phyloP scores from a whole-genome alignment of 257 asterid genomes.

The Petrea volubilis region DNA sequence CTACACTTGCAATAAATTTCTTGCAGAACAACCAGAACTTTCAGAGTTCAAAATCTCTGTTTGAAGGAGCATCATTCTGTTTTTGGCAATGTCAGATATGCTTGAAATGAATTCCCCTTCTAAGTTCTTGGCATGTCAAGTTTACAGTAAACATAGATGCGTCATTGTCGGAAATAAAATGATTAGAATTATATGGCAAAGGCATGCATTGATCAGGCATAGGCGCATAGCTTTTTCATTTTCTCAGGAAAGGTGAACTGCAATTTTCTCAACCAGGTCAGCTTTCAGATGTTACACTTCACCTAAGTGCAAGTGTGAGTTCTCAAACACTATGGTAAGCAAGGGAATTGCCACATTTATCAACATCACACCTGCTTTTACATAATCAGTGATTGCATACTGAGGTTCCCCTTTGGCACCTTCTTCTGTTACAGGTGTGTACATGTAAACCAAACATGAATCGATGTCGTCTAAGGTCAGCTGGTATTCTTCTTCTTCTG shows the following conservation, averaged over 20 bases:
- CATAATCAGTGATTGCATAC: slow-evolving; percentile 87
- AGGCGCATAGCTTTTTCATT: no score
- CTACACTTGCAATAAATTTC: background rate
- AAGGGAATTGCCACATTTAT: slow-evolving; percentile 6
- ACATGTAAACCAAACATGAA: slow-evolving; percentile 93
- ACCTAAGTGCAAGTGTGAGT: background rate
- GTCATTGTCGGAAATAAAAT: no score
- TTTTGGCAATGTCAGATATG: no score
- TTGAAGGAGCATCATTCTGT: background rate
- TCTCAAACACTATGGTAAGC: background rate
- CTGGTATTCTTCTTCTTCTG: slow-evolving; percentile 85
- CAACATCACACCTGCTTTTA: slow-evolving; percentile 77
- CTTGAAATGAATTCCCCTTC: no score
- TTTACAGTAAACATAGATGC: no score
- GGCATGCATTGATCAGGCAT: background rate
- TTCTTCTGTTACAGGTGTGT: slow-evolving; percentile 93
- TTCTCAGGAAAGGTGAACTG: no score
- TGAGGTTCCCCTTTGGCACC: slow-evolving; percentile 98
- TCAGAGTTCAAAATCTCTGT: background rate
- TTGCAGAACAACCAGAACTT: background rate
- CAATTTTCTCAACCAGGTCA: no score
- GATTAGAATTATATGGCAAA: background rate
- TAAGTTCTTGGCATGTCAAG: no score
- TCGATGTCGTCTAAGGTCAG: slow-evolving; percentile 79
- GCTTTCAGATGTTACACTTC: background rate